A percentile compares a stretch with the other conserved stretches of the same genome.
Conservation (phyloP, 2,329 filamentous ascomycete species). For the Cladosporium austrohemisphaericum region DNA sequence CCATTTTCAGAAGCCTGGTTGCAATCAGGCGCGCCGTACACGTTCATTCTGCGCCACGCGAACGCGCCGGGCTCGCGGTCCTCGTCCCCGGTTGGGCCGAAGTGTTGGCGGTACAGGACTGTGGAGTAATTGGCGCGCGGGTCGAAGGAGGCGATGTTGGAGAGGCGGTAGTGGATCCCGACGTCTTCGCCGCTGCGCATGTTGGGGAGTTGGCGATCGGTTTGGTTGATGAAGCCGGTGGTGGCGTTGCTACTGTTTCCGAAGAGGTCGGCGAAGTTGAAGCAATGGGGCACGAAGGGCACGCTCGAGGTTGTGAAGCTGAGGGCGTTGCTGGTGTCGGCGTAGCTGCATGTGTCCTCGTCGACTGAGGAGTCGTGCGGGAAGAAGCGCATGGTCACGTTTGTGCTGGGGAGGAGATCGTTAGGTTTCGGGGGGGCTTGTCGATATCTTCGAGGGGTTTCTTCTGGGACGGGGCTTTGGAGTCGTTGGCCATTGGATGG, state of each 20-base stretch:
- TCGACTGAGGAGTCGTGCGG: neutral
- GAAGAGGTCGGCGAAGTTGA: constrained; percentile 9
- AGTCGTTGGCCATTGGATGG: too few relatives aligned
- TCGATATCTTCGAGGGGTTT: too few relatives aligned
- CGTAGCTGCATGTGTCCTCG: neutral
- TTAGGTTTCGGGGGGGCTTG: too few relatives aligned
- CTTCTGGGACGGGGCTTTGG: too few relatives aligned
- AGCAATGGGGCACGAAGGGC: neutral
- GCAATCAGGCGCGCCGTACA: neutral
- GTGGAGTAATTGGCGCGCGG: constrained; percentile 1
- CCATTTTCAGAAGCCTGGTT: neutral
- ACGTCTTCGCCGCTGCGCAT: neutral
- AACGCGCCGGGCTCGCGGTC: neutral
- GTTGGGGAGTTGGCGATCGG: neutral
- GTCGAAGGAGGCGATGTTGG: neutral
- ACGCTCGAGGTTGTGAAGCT: neutral
- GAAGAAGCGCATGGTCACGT: constrained; percentile 1
- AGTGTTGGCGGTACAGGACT: neutral
- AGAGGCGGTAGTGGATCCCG: neutral
- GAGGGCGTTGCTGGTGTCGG: neutral
- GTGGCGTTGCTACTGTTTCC: neutral
- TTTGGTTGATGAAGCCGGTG: constrained; percentile 6
- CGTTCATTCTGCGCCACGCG: neutral
- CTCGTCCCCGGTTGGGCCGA: neutral
- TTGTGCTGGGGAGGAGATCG: too few relatives aligned